Evolutionary conservation across 2,329 filamentous ascomycete genomes (phyloP).

Genomic region (Zymoseptoria tritici): DNA sequence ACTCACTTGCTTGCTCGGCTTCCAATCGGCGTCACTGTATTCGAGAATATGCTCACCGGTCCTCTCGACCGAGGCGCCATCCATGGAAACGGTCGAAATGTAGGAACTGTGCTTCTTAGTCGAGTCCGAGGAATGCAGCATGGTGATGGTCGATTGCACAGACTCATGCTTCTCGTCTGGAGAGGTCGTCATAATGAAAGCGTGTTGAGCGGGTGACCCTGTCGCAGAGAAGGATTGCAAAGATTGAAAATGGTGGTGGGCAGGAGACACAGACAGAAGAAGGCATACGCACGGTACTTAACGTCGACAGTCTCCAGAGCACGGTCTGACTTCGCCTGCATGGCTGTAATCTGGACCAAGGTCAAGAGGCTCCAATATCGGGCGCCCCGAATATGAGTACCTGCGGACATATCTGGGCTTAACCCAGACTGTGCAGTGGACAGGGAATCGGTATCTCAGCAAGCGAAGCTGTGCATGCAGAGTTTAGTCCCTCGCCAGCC

Average conservation of each 20-base stretch:
- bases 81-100: not conserved
- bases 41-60: not conserved
- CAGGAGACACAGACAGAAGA: not conserved
- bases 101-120: not conserved
- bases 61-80: too few species aligned
- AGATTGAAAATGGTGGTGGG: not conserved
- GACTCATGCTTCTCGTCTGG: not conserved
- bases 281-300: not conserved
- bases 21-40: constrained; percentile 25
- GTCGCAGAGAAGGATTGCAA: not conserved
- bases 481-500: not conserved
- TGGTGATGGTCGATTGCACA: not conserved
- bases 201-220: not conserved
- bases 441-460: not conserved
- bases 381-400: not conserved
- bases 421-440: not conserved
- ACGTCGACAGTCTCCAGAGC: not conserved
- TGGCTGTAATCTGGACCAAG: not conserved
- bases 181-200: not conserved
- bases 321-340: not conserved
- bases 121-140: not conserved
- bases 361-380: not conserved
- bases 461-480: not conserved
- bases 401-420: not conserved
- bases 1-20: constrained; percentile 23